Base-by-base conservation (phyloP, 1,139 yeast genomes). In the Geotrichum aggregatum region DNA sequence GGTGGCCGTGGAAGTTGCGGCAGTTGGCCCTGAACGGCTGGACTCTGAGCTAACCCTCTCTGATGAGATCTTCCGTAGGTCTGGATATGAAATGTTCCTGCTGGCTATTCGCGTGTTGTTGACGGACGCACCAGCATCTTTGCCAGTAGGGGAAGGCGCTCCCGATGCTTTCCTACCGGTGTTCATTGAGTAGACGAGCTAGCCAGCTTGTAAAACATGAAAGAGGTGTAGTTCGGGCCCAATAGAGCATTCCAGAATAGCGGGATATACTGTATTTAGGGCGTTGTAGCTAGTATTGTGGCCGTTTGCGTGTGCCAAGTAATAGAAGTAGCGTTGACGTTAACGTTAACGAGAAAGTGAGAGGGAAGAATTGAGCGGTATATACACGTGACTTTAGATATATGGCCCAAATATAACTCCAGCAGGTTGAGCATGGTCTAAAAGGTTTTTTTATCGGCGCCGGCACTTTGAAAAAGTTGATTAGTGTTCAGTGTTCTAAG, bases 41-140 rank as follows among this genome's bases (percentile, higher is more conserved):
- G 50, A 50, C 19, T 52, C 54, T 19, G 51, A 47, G 33, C 54
- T 52, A 18, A 43, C 30, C 14, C 54, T 45, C 18, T 47, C 52
- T 5, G 44, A 18, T 13, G 42, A 34, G 5, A 43, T n/a, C 14
- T 19, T 21, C n/a, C 44, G 45, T 3, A 48, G 34, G 21, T 52
- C 54, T 1, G 54, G 54, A 19, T 52, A 52, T 6, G 52, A 48
- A 2, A 52, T 52, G 44, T 52, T 52, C 14, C 46, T 49, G 34
- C 16, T 24, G 13, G 44, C 39, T 7, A 34, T 34, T 24, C 28
- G 28, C 28, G 8, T 5, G 28, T 24, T 24, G 28, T 24, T 24
- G 22, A 35, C 36, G 26, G 46, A 22, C n/a, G 35, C 22, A 13
- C 28, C 38, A 2, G 40, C 33, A 35, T 34, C 50, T n/a, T 24